These are phyloP conservation scores for Spinellus fusiger DNA, from an alignment of 192 early-diverging fungal genomes.

Conservation along the genomic window DNA sequence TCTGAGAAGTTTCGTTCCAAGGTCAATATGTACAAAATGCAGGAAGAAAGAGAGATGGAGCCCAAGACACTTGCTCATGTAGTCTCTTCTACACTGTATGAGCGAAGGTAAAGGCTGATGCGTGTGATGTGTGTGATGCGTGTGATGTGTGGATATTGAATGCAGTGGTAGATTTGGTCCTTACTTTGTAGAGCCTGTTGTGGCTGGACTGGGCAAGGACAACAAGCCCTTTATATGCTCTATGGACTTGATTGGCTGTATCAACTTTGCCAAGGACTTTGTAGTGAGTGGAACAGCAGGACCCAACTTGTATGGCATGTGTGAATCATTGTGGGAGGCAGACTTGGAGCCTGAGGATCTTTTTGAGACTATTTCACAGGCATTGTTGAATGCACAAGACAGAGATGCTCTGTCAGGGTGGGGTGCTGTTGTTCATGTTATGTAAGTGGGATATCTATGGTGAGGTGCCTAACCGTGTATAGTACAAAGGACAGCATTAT, in stretches of 20 bases:
- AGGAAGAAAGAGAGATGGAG: constrained; percentile 93
- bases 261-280: constrained; percentile 91
- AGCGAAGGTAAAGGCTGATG: constrained; percentile 54
- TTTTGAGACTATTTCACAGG: constrained; percentile 95
- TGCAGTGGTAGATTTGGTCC: constrained; percentile 76
- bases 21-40: constrained; percentile 92
- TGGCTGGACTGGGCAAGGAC: constrained; percentile 92
- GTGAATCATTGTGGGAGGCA: constrained; percentile 96
- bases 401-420: constrained; percentile 93
- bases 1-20: constrained; percentile 87
- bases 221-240: constrained; percentile 87
- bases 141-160: not conserved
- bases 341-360: constrained; percentile 95
- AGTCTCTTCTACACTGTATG: constrained; percentile 94
- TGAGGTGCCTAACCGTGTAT: not conserved
- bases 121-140: not conserved
- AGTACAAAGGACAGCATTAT: constrained; percentile 82
- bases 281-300: constrained; percentile 87
- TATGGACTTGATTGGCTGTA: constrained; percentile 95
- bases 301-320: constrained; percentile 90
- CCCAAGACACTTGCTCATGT: constrained; percentile 90
- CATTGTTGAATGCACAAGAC: constrained; percentile 90
- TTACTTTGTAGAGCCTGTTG: constrained; percentile 90
- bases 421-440: constrained; percentile 93
- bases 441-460: constrained; percentile 42